phyloP scores from a whole-genome alignment of 2,329 filamentous ascomycete genomes.

The Pyrenochaeta sp. region DNA sequence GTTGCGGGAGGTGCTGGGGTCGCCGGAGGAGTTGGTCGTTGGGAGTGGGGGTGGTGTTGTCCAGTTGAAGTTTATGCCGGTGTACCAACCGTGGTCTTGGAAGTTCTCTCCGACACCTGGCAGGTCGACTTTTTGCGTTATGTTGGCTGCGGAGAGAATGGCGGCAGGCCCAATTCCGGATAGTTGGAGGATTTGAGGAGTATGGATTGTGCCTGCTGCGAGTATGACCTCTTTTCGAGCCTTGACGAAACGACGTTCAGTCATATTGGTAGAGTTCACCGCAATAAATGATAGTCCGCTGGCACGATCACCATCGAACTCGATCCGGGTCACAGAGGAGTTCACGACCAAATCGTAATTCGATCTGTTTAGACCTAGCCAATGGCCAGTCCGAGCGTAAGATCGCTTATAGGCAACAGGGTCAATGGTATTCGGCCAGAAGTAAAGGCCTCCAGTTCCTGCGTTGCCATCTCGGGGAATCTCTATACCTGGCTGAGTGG shows the following conservation, averaged over 20 bases:
- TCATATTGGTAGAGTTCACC: too few relatives aligned
- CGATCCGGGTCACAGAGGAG: background rate
- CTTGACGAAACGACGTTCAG: background rate
- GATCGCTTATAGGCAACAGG: background rate
- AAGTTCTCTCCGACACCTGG: background rate
- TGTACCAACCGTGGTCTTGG: background rate
- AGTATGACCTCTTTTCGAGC: background rate
- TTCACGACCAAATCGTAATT: slow-evolving; percentile 6
- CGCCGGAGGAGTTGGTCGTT: background rate
- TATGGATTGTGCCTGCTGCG: background rate
- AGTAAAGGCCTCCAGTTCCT: slow-evolving; percentile 4
- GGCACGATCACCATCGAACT: background rate
- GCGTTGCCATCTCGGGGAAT: slow-evolving; percentile 5
- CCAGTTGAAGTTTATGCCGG: background rate
- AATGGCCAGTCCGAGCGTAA: slow-evolving; percentile 8
- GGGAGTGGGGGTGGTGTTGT: background rate
- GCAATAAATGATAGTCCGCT: too few relatives aligned
- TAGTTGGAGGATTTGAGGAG: background rate
- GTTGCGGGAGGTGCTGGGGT: background rate
- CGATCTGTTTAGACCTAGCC: background rate
- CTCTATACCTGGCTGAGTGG: slow-evolving; percentile 3
- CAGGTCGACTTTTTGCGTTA: background rate
- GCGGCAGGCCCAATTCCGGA: background rate
- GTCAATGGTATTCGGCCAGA: slow-evolving; percentile 2
- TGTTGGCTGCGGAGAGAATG: background rate